A percentile compares a stretch with the other conserved stretches of the same genome.
Evolutionary conservation across 116 monocot genomes (phyloP).

Genomic region (Thalassia testudinum): DNA sequence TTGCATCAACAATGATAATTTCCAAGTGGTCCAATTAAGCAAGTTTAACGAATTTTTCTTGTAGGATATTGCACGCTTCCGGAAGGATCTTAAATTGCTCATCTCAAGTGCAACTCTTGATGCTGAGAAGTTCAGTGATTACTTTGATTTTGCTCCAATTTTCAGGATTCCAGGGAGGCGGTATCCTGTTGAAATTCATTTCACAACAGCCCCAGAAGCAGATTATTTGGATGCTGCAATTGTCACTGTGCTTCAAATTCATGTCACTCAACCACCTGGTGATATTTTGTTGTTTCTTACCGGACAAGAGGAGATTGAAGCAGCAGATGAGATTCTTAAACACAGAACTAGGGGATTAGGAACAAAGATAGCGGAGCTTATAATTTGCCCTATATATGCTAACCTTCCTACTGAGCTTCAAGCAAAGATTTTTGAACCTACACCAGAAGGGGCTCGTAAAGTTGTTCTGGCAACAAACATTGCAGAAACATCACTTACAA

Average conservation of each 20-base stretch:
- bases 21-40: background rate
- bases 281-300: conserved; percentile 96
- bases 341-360: conserved; percentile 84
- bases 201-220: conserved; percentile 81
- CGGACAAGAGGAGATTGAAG: conserved; percentile 97
- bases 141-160: conserved; percentile 83
- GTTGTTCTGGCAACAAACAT: conserved; percentile 97
- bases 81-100: conserved; percentile 85
- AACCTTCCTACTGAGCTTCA: conserved; percentile 96
- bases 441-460: conserved; percentile 91
- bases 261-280: conserved; percentile 81
- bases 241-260: conserved; percentile 92
- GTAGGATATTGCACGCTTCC: conserved; percentile 83
- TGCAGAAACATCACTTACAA: conserved; percentile 93
- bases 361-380: conserved; percentile 83
- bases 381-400: conserved; percentile 92
- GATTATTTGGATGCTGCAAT: conserved; percentile 96
- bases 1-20: background rate
- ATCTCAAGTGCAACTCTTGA: conserved; percentile 99
- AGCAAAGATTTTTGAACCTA: conserved; percentile 95
- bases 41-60: background rate
- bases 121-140: conserved; percentile 97
- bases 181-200: conserved; percentile 91
- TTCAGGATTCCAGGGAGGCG: conserved; percentile 91
- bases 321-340: conserved; percentile 89